Conservation (phyloP, 495 filamentous ascomycete species). For the Aspergillus affinis region DNA sequence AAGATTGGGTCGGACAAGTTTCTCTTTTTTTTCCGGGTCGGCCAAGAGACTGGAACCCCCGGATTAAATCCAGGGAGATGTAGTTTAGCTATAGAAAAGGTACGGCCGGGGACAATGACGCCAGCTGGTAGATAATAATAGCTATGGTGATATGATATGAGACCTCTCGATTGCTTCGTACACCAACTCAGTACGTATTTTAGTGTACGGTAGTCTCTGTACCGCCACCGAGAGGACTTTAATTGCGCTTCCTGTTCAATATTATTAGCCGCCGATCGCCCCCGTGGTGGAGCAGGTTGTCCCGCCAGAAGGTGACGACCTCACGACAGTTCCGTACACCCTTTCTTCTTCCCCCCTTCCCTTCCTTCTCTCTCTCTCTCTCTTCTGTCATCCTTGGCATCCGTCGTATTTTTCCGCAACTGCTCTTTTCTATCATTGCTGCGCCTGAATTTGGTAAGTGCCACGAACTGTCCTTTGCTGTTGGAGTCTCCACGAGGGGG, state of each 20-base stretch:
- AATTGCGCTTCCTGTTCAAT: slow-evolving; percentile 18
- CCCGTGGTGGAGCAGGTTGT: slow-evolving; percentile 39
- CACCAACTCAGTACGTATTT: no score
- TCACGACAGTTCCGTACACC: slow-evolving; percentile 15
- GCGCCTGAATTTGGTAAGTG: slow-evolving; percentile 8
- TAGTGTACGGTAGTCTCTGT: neutral
- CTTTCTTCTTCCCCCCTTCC: slow-evolving; percentile 25
- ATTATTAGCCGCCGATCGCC: slow-evolving; percentile 44
- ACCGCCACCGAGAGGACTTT: neutral
- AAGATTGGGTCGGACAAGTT: no score
- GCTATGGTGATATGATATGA: no score
- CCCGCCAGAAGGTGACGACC: slow-evolving; percentile 40
- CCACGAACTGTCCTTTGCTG: slow-evolving; percentile 2
- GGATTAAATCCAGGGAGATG: neutral
- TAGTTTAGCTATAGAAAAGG: no score
- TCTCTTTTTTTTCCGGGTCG: neutral
- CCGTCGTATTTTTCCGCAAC: slow-evolving; percentile 2
- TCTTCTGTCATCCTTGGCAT: slow-evolving; percentile 12
- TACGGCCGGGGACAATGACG: no score
- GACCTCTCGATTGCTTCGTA: no score
- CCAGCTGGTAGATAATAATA: no score
- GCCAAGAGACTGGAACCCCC: neutral
- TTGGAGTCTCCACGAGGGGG: neutral
- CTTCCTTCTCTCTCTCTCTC: slow-evolving; percentile 10
- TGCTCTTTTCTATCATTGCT: slow-evolving; percentile 11